Evolutionary conservation across 2,329 filamentous ascomycete genomes (phyloP), one percentile per base, ranked within the genome.

Genomic region (Pyrenophora graminea): DNA sequence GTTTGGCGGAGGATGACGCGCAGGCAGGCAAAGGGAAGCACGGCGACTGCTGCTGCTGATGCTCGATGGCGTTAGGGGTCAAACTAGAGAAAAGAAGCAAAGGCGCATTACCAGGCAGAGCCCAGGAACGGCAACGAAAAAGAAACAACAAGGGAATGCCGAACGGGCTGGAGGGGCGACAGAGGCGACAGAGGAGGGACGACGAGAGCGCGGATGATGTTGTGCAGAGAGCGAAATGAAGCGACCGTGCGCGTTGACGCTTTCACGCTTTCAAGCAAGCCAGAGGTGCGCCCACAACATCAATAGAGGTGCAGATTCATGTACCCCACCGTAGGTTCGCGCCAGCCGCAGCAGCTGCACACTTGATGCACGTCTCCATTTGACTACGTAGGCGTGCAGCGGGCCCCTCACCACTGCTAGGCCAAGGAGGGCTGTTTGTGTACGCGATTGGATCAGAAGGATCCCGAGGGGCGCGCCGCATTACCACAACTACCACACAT

Each of bases 101-200:
- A 61, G 52, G 63, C 63, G 61, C 68, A 63, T 63, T 61, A 48
- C 61, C 62, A 68, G 59, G 59, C 56, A 59, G 68, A 67, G 58
- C 66, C 64, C 64, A 64, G 48, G 58, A 34, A 63, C 61, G 61
- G 59, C 65, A 61, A 56, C 53, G 61, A 60, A 55, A 58, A 53
- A 38, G 56, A 61, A 57, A 55, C 53, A 57, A 55, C 53, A 62
- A 61, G 66, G 58, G 51, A 61, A 68, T 53, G 58, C 58, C 56
- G 50, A 55, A 61, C 52, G 55, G 61, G 51, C 58, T 55, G 57
- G 61, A 61, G 58, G 53, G 58, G 55, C 59, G 39, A 51, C 53
- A 56, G 46, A 51, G 46, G 45, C 49, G 49, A 52, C 45, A 38
- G 59, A 56, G 53, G 50, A 56, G 57, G 55, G 48, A 56, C 50